A percentile compares a stretch with the other conserved stretches of the same genome.
Conservation (phyloP, 345 rosid genomes). For the Gossypium longicalyx region DNA sequence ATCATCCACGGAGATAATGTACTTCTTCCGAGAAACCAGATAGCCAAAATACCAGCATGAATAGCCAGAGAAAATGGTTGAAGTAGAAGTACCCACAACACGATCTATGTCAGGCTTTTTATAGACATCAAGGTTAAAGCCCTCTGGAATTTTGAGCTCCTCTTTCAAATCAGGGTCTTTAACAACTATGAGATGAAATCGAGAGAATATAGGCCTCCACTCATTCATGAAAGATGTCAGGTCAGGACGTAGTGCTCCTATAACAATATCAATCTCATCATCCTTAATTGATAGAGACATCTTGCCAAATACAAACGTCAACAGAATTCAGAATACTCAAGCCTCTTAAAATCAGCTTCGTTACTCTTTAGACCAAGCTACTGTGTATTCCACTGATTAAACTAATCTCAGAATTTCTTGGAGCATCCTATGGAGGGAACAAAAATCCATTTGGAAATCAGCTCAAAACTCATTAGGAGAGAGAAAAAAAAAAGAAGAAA, state of each 20-base stretch:
- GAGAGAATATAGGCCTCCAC: slow-evolving; percentile 67
- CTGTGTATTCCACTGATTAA: background rate
- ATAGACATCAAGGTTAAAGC: slow-evolving; percentile 68
- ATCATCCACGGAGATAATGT: slow-evolving; percentile 73
- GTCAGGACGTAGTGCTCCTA: slow-evolving; percentile 75
- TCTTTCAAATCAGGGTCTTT: slow-evolving; percentile 88
- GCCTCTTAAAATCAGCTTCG: slow-evolving; percentile 13
- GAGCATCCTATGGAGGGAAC: slow-evolving; percentile 49
- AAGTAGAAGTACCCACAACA: slow-evolving; percentile 50
- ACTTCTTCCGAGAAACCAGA: slow-evolving; percentile 76
- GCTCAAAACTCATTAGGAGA: slow-evolving; percentile 3
- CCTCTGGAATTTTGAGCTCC: slow-evolving; percentile 77
- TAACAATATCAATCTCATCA: slow-evolving; percentile 81
- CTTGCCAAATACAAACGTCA: slow-evolving; percentile 21
- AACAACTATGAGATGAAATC: slow-evolving; percentile 80
- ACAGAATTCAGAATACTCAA: slow-evolving; percentile 6
- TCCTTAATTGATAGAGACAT: slow-evolving; percentile 57
- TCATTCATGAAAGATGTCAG: slow-evolving; percentile 61
- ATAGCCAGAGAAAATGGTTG: slow-evolving; percentile 71
- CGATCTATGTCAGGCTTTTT: slow-evolving; percentile 62
- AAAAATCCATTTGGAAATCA: slow-evolving; percentile 19
- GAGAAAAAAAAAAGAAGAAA: background rate
- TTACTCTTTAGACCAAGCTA: slow-evolving; percentile 13
- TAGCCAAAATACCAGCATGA: slow-evolving; percentile 90
- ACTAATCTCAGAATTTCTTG: slow-evolving; percentile 46